Evolutionary conservation across 805 yeast genomes (phyloP).

Genomic region (Debaryomyces tyrocola): DNA sequence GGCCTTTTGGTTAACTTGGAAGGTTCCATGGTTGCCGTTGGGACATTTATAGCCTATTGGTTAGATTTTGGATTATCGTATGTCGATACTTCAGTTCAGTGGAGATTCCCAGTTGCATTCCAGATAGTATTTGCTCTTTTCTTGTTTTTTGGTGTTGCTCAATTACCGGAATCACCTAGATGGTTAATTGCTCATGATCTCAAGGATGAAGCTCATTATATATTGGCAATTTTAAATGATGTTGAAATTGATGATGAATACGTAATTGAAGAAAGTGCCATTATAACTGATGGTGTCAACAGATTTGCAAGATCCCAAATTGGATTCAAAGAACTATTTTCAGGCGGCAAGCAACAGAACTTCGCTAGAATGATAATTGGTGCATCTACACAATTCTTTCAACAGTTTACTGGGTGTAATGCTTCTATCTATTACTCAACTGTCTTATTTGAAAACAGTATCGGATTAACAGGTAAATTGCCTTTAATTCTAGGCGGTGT

Average conservation of each 20-base stretch:
- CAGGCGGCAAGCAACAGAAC: constrained; percentile 31
- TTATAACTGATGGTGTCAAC: constrained; percentile 49
- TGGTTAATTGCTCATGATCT: constrained; percentile 52
- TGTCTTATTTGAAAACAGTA: constrained; percentile 28
- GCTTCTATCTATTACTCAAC: constrained; percentile 36
- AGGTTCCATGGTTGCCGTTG: constrained; percentile 65
- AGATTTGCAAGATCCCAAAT: constrained; percentile 43
- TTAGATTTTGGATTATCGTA: constrained; percentile 70
- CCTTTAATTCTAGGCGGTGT: constrained; percentile 28
- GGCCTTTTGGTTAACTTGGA: constrained; percentile 68
- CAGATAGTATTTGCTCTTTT: constrained; percentile 50
- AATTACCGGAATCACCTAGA: constrained; percentile 55
- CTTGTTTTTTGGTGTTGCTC: constrained; percentile 38
- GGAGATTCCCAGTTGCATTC: constrained; percentile 49
- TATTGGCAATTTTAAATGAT: constrained; percentile 41
- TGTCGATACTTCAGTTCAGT: constrained; percentile 42
- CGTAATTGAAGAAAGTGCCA: constrained; percentile 44
- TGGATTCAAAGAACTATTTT: constrained; percentile 30
- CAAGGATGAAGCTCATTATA: constrained; percentile 47
- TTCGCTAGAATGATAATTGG: constrained; percentile 36
- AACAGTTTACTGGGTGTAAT: constrained; percentile 34
- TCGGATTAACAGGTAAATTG: constrained; percentile 18
- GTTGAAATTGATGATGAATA: constrained; percentile 33
- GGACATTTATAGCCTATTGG: constrained; percentile 74
- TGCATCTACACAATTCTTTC: constrained; percentile 27